A percentile compares a stretch with the other conserved stretches of the same genome.
These are phyloP conservation scores for Termitomyces sp. DNA, from an alignment of 768 basidiomycete species.

Conservation along the genomic window DNA sequence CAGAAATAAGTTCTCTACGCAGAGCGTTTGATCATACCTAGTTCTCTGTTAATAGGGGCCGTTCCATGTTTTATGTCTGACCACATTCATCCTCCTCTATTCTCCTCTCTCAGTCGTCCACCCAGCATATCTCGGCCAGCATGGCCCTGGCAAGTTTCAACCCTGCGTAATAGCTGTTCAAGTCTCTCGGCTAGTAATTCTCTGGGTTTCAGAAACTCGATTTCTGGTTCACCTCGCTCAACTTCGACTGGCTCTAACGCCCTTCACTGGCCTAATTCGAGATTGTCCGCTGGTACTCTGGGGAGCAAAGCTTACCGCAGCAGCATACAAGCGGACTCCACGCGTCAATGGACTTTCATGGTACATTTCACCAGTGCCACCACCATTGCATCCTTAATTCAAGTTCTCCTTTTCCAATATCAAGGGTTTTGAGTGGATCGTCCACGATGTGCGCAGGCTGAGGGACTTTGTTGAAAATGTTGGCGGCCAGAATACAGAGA, in stretches of 20 bases:
- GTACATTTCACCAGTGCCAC: slow-evolving; percentile 27
- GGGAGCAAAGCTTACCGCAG: slow-evolving; percentile 13
- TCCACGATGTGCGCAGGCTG: slow-evolving; percentile 53
- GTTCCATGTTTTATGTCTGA: slow-evolving; percentile 30
- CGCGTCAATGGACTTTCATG: slow-evolving; percentile 61
- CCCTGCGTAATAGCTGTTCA: slow-evolving; percentile 20
- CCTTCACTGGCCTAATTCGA: slow-evolving; percentile 19
- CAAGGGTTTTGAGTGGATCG: slow-evolving; percentile 72
- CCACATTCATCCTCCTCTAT: slow-evolving; percentile 30
- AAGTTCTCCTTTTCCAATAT: not conserved
- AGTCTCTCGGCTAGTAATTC: slow-evolving; percentile 14
- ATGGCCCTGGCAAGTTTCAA: slow-evolving; percentile 33
- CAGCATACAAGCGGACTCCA: slow-evolving; percentile 38
- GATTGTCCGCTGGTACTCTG: slow-evolving; percentile 21
- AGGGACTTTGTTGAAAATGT: slow-evolving; percentile 52
- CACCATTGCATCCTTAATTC: not conserved
- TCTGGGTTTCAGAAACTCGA: slow-evolving; percentile 11
- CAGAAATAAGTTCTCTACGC: not conserved
- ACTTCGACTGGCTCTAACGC: slow-evolving; percentile 26
- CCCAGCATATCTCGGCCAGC: slow-evolving; percentile 58
- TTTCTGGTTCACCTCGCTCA: slow-evolving; percentile 9
- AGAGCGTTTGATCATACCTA: not conserved
- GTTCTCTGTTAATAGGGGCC: slow-evolving; percentile 1
- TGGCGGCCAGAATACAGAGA: slow-evolving; percentile 24
- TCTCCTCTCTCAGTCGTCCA: slow-evolving; percentile 43